These are phyloP conservation scores for Eremothecium cymbalariae DNA, from an alignment of 1,139 yeast species.

Conservation along the genomic window DNA sequence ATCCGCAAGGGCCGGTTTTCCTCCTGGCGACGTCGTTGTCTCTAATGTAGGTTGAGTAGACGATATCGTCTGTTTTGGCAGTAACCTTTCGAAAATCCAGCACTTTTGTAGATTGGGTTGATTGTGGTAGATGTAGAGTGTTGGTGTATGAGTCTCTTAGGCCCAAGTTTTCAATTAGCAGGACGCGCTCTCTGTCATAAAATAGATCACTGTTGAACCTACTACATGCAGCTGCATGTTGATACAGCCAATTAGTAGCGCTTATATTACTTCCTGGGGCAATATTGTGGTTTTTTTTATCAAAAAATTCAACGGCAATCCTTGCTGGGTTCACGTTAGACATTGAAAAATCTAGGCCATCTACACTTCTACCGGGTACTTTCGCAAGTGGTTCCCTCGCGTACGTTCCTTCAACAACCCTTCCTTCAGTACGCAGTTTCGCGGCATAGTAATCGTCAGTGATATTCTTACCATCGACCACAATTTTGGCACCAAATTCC, in stretches of 20 bases:
- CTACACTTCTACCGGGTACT: slow-evolving; percentile 13
- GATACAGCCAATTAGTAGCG: slow-evolving; percentile 80
- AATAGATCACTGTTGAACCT: slow-evolving; percentile 57
- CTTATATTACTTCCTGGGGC: slow-evolving; percentile 39
- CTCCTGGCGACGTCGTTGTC: slow-evolving; percentile 40
- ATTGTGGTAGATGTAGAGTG: slow-evolving; percentile 58
- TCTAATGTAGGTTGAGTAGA: slow-evolving; percentile 46
- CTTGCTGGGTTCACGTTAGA: slow-evolving; percentile 24
- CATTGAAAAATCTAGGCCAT: slow-evolving; percentile 15
- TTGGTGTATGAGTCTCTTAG: slow-evolving; percentile 80
- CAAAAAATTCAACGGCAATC: slow-evolving; percentile 30
- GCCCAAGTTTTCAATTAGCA: slow-evolving; percentile 45
- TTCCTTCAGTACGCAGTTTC: slow-evolving; percentile 61
- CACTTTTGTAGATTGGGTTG: slow-evolving; percentile 59
- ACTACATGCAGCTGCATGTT: slow-evolving; percentile 70
- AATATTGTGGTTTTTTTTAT: slow-evolving; percentile 29
- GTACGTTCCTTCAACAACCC: slow-evolving; percentile 58
- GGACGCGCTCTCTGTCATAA: slow-evolving; percentile 47
- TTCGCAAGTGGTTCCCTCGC: slow-evolving; percentile 46
- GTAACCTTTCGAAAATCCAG: slow-evolving; percentile 24
- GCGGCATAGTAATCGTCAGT: slow-evolving; percentile 87
- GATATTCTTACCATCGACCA: slow-evolving; percentile 72
- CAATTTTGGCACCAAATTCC: slow-evolving; percentile 84
- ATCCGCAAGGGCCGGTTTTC: slow-evolving; percentile 52
- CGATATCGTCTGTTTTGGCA: slow-evolving; percentile 28